phyloP scores from a whole-genome alignment of 768 basidiomycete genomes.

The Pholiota molesta region DNA sequence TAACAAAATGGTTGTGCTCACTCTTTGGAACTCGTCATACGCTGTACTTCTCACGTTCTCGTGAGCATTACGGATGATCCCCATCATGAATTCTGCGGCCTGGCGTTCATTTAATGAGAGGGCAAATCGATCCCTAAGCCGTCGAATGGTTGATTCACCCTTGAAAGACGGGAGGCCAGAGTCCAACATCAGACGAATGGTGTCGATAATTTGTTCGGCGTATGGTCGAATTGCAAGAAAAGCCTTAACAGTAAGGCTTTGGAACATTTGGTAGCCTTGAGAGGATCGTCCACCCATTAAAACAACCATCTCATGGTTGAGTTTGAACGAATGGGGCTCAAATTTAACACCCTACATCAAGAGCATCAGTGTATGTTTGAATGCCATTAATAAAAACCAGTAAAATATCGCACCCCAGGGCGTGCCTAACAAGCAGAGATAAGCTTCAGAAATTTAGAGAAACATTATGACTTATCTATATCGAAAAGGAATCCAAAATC shows the following conservation, averaged over 20 bases:
- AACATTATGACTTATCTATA: constrained; percentile 79
- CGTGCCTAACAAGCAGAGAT: constrained; percentile 43
- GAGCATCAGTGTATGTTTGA: constrained; percentile 4
- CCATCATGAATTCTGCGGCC: constrained; percentile 94
- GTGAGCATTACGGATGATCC: constrained; percentile 87
- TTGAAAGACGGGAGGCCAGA: constrained; percentile 97
- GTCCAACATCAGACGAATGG: constrained; percentile 92
- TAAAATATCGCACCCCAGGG: constrained; percentile 58
- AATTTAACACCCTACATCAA: constrained; percentile 89
- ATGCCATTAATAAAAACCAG: constrained; percentile 3
- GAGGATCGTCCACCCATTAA: constrained; percentile 96
- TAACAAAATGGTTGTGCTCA: constrained; percentile 36
- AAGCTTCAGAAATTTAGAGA: constrained; percentile 23
- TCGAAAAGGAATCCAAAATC: constrained; percentile 97
- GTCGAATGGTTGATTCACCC: constrained; percentile 88
- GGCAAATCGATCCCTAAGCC: constrained; percentile 87
- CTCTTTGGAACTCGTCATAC: constrained; percentile 95
- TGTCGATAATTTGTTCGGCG: constrained; percentile 86
- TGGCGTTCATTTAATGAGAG: constrained; percentile 82
- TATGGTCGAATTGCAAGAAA: constrained; percentile 97
- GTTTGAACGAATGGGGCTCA: constrained; percentile 96
- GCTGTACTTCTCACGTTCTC: constrained; percentile 93
- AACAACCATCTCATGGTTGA: constrained; percentile 98
- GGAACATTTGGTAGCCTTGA: constrained; percentile 93
- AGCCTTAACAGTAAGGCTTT: constrained; percentile 91